phyloP scores from a whole-genome alignment of 2,329 filamentous ascomycete genomes.

The Trichophyton equinum region DNA sequence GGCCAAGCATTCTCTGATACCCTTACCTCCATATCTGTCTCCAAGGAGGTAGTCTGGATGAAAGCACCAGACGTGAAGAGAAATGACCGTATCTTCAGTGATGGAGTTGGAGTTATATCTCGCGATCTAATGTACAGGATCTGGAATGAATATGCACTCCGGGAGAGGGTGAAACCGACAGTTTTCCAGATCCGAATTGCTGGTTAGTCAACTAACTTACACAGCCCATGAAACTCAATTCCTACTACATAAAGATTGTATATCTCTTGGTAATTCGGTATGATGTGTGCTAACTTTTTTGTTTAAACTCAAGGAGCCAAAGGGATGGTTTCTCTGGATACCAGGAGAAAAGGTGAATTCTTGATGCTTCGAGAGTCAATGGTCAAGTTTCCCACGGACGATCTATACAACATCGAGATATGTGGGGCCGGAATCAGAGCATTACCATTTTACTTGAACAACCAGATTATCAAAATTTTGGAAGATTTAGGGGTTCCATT shows the following conservation, averaged over 20 bases:
- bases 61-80: conserved; percentile 23
- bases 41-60: conserved; percentile 14
- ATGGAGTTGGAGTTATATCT: conserved; percentile 68
- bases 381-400: conserved; percentile 63
- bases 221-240: neutral
- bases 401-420: conserved; percentile 18
- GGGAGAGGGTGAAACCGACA: conserved; percentile 17
- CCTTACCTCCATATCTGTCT: conserved; percentile 46
- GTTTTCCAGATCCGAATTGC: conserved; percentile 59
- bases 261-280: neutral
- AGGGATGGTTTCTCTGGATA: conserved; percentile 63
- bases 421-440: conserved; percentile 48
- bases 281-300: neutral
- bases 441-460: conserved; percentile 59
- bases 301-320: conserved; percentile 46
- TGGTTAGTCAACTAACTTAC: conserved; percentile 26
- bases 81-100: conserved; percentile 56
- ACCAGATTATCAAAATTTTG: conserved; percentile 72
- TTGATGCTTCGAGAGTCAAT: conserved; percentile 60
- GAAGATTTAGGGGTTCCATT: conserved; percentile 58
- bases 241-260: neutral
- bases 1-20: conserved; percentile 65
- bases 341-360: conserved; percentile 42
- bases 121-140: conserved; percentile 46
- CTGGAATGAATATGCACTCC: conserved; percentile 33